Evolutionary conservation across 1,139 yeast genomes (phyloP).

Genomic region (Pichia inconspicua): DNA sequence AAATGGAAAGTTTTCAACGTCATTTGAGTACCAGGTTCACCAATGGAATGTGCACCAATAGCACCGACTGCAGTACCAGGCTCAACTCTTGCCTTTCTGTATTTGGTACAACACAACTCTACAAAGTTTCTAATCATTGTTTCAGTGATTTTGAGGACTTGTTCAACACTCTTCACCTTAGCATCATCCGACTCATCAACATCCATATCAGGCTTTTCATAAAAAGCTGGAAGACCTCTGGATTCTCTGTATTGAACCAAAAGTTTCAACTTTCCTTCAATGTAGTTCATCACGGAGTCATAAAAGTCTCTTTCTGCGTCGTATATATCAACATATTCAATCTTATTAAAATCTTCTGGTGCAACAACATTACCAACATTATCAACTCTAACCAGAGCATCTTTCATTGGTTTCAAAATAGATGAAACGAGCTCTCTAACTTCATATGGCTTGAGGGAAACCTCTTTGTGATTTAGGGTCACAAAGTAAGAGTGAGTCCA

Average conservation of each 20-base stretch:
- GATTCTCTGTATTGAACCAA: conserved; percentile 53
- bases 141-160: conserved; percentile 64
- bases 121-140: conserved; percentile 59
- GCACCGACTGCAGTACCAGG: conserved; percentile 99
- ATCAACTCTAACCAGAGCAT: conserved; percentile 55
- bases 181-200: conserved; percentile 18
- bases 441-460: conserved; percentile 64
- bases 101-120: conserved; percentile 71
- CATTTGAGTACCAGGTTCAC: conserved; percentile 99
- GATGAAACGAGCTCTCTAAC: conserved; percentile 48
- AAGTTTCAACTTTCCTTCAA: conserved; percentile 46
- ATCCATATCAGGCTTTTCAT: conserved; percentile 39
- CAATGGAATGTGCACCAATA: conserved; percentile 97
- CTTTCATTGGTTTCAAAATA: conserved; percentile 55
- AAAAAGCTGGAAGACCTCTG: conserved; percentile 37
- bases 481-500: conserved; percentile 89
- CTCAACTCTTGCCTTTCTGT: conserved; percentile 86
- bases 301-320: conserved; percentile 86
- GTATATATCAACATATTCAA: conserved; percentile 65
- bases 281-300: conserved; percentile 59
- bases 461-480: conserved; percentile 50
- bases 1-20: conserved; percentile 97
- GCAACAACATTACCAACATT: conserved; percentile 57
- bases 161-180: conserved; percentile 51
- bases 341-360: conserved; percentile 36